phyloP scores from a whole-genome alignment of 2,329 filamentous ascomycete species.

The Alternaria burnsii region DNA sequence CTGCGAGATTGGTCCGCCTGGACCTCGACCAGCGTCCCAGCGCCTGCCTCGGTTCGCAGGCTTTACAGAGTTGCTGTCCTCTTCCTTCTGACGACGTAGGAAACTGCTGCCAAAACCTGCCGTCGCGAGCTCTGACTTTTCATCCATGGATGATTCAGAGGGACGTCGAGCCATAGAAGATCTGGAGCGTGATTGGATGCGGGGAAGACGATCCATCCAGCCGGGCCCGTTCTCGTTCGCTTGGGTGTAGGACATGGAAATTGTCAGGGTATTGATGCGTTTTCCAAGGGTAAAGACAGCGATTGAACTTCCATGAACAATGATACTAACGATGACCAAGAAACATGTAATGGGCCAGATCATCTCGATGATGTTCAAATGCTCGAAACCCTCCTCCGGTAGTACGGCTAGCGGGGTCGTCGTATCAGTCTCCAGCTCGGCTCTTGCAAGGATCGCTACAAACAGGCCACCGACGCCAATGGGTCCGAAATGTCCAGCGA shows the following conservation, averaged over 20 bases:
- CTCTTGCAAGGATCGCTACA: conserved; percentile 88
- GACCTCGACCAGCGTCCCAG: conserved; percentile 74
- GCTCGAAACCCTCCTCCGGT: conserved; percentile 61
- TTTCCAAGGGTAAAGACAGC: conserved; percentile 98
- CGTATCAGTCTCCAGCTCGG: conserved; percentile 81
- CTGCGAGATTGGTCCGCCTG: conserved; percentile 86
- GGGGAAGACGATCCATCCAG: conserved; percentile 94
- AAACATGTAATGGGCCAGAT: conserved; percentile 98
- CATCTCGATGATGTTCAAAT: conserved; percentile 77
- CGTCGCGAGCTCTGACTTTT: conserved; percentile 64
- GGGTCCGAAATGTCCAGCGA: conserved; percentile 96
- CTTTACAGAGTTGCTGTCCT: conserved; percentile 68
- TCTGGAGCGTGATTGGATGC: conserved; percentile 82
- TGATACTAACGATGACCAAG: conserved; percentile 89
- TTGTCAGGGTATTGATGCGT: conserved; percentile 93
- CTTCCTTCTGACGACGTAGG: conserved; percentile 78
- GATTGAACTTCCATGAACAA: conserved; percentile 97
- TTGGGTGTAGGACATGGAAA: conserved; percentile 96
- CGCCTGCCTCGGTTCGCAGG: conserved; percentile 69
- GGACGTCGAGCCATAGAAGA: conserved; percentile 73
- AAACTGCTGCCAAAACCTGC: conserved; percentile 81
- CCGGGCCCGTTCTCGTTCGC: conserved; percentile 86
- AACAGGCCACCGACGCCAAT: conserved; percentile 98
- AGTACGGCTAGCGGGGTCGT: conserved; percentile 76
- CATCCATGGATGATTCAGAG: conserved; percentile 64